Percentiles rank a stretch among this genome's conserved stretches.
These are phyloP conservation scores for Auxenochlorella protothecoides DNA, from an alignment of 139 green algal genomes.

Conservation along the genomic window DNA sequence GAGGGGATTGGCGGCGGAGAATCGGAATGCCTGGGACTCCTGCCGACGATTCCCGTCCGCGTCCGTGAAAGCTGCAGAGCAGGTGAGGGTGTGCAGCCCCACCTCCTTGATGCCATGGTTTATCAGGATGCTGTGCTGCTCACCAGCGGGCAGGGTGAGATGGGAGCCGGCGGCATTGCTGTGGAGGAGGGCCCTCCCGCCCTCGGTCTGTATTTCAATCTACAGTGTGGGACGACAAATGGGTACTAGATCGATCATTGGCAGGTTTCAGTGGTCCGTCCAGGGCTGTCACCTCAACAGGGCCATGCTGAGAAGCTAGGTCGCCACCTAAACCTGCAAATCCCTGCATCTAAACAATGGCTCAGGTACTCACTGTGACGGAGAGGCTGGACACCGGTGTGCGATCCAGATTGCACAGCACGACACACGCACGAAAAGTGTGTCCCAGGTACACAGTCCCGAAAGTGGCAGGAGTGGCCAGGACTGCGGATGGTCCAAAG, in stretches of 20 bases:
- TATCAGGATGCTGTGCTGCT: conserved; percentile 43
- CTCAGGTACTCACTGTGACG: conserved; percentile 5
- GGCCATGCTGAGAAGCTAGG: background rate
- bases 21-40: conserved; percentile 44
- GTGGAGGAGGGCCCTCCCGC: conserved; percentile 19
- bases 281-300: too few species aligned
- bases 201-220: conserved; percentile 36
- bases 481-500: background rate
- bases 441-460: background rate
- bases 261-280: too few species aligned
- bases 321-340: background rate
- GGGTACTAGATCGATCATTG: too few species aligned
- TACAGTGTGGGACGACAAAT: background rate
- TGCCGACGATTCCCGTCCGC: background rate
- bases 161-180: conserved; percentile 25
- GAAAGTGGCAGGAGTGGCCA: background rate
- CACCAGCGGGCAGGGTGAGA: conserved; percentile 25
- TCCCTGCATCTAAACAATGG: background rate
- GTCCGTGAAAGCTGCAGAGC: background rate
- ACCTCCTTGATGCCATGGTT: conserved; percentile 41
- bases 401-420: background rate
- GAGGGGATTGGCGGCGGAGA: conserved; percentile 47
- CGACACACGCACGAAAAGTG: background rate
- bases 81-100: background rate
- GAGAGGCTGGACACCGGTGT: background rate